A percentile compares a stretch with the other conserved stretches of the same genome.
Evolutionary conservation across 1,139 yeast genomes (phyloP).

Genomic region (Nakaseomyces sp.): DNA sequence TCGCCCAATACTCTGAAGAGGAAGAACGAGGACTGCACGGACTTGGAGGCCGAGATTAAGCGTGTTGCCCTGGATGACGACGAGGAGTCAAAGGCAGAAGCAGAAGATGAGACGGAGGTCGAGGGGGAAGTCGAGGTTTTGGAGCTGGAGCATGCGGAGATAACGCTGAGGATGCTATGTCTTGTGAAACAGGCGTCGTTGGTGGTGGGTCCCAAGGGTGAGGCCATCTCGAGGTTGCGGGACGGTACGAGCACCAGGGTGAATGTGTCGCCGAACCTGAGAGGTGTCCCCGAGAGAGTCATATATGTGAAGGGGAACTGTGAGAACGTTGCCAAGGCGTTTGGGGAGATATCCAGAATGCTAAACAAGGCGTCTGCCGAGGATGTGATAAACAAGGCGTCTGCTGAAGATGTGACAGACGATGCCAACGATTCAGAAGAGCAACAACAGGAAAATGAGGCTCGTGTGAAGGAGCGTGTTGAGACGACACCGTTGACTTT

Average conservation of each 20-base stretch:
- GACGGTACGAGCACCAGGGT: conserved; percentile 58
- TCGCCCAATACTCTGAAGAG: conserved; percentile 9
- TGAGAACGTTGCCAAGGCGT: conserved; percentile 75
- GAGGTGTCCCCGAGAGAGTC: conserved; percentile 69
- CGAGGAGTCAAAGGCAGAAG: conserved; percentile 2
- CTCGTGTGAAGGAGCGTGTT: conserved; percentile 31
- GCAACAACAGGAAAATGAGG: conserved; percentile 15
- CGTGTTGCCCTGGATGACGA: conserved; percentile 12
- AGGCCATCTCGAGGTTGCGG: conserved; percentile 56
- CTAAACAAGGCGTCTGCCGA: conserved; percentile 48
- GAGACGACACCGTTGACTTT: conserved; percentile 39
- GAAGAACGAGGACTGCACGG: conserved; percentile 10
- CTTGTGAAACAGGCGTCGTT: conserved; percentile 69
- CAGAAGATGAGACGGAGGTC: neutral
- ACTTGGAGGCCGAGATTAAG: conserved; percentile 12
- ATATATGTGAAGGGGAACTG: conserved; percentile 69
- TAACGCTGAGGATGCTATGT: conserved; percentile 65
- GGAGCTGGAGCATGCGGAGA: conserved; percentile 35
- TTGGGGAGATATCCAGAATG: conserved; percentile 63
- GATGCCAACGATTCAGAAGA: too few relatives aligned
- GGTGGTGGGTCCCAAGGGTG: conserved; percentile 74
- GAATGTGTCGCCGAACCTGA: conserved; percentile 68
- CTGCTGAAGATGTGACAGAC: too few relatives aligned
- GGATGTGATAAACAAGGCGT: too few relatives aligned
- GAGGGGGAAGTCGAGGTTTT: neutral